A percentile compares a stretch with the other conserved stretches of the same genome.
phyloP scores from a whole-genome alignment of 164 flowering plant species.

The Vitis rupestris region DNA sequence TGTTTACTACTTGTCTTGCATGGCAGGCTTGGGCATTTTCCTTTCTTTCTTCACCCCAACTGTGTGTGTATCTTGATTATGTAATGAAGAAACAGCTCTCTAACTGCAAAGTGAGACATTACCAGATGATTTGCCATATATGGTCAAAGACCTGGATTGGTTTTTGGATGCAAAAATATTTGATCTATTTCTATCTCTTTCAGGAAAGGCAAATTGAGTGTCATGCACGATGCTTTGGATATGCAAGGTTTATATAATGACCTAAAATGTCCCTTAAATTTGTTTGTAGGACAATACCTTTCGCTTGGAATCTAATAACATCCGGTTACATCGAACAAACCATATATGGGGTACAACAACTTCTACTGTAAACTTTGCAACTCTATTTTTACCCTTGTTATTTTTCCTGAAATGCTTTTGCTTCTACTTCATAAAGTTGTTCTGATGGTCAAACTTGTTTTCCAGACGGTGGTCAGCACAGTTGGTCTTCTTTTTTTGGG shows the following conservation, averaged over 20 bases:
- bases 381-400: background rate
- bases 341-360: slow-evolving; percentile 65
- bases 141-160: background rate
- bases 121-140: no score
- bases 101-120: no score
- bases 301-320: slow-evolving; percentile 94
- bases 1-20: no score
- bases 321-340: slow-evolving; percentile 88
- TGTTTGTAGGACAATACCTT: slow-evolving; percentile 85
- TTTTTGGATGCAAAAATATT: background rate
- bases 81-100: no score
- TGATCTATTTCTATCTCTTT: background rate
- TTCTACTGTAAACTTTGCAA: background rate
- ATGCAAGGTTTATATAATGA: background rate
- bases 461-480: slow-evolving; percentile 62
- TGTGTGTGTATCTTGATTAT: no score
- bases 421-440: background rate
- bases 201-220: background rate
- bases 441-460: slow-evolving; percentile 17
- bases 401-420: background rate
- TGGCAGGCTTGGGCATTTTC: no score
- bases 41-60: no score
- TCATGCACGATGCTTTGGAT: background rate
- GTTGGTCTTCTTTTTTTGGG: slow-evolving; percentile 88
- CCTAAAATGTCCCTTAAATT: slow-evolving; percentile 4